These are phyloP conservation scores for Cryomyces antarcticus DNA, from an alignment of 495 filamentous ascomycete genomes.

Conservation along the genomic window DNA sequence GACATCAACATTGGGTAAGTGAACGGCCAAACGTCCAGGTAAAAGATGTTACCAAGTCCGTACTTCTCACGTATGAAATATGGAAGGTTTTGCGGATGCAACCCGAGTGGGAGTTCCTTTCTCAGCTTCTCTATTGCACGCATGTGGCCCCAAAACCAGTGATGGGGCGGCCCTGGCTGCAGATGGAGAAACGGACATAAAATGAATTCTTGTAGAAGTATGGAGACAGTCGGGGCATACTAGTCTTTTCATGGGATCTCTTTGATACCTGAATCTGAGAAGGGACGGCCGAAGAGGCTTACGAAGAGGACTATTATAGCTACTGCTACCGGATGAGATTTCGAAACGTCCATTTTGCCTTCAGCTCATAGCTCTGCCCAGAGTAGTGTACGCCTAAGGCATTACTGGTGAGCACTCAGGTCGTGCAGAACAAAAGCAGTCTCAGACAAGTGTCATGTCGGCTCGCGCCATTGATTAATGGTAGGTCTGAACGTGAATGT, in stretches of 20 bases:
- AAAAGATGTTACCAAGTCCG: conserved; percentile 13
- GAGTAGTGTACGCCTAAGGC: too few species aligned
- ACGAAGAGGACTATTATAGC: neutral
- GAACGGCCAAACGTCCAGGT: conserved; percentile 28
- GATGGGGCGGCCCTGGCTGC: conserved; percentile 20
- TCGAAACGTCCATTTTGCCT: neutral
- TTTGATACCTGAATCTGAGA: neutral
- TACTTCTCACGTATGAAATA: conserved; percentile 8
- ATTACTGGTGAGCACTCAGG: too few species aligned
- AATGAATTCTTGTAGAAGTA: neutral
- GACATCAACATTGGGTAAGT: conserved; percentile 17
- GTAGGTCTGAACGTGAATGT: too few species aligned
- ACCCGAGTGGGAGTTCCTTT: conserved; percentile 9
- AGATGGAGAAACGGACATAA: neutral
- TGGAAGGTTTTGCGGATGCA: conserved; percentile 8
- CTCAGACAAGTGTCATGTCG: too few species aligned
- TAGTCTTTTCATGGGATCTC: neutral
- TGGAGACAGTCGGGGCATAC: neutral
- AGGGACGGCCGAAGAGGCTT: neutral
- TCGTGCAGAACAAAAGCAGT: too few species aligned
- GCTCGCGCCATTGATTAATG: too few species aligned
- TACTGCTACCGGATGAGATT: neutral
- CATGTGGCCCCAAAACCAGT: conserved; percentile 21
- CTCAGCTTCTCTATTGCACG: conserved; percentile 9
- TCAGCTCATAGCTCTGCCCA: too few species aligned